Evolutionary conservation across 208 protist species (phyloP).

Genomic region (Acanthamoeba sp.): DNA sequence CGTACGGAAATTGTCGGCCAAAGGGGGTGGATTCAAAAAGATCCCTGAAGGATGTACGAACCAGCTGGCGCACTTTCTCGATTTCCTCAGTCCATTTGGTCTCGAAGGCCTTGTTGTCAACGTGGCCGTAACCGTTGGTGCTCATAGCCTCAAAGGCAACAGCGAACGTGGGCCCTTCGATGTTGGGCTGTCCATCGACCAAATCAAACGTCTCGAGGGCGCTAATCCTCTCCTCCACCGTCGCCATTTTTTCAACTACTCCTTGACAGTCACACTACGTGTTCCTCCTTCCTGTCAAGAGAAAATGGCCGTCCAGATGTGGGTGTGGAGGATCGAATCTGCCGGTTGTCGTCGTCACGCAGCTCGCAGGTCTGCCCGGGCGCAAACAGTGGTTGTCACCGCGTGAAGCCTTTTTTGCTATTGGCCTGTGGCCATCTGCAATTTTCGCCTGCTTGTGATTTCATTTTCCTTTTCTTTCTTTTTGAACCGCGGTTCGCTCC

Average conservation of each 20-base stretch:
- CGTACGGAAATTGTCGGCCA: no score
- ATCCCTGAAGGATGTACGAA: no score
- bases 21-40: no score
- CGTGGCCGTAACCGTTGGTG: neutral
- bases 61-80: constrained; percentile 62
- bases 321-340: no score
- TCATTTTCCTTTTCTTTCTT: no score
- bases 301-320: neutral
- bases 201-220: constrained; percentile 70
- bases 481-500: no score
- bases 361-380: no score
- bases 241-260: constrained; percentile 53
- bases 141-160: constrained; percentile 56
- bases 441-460: no score
- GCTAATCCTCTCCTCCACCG: constrained; percentile 60
- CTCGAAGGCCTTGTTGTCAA: constrained; percentile 66
- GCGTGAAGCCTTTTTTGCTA: no score
- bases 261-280: neutral
- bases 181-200: constrained; percentile 67
- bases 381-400: no score
- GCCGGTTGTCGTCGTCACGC: no score
- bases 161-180: constrained; percentile 42
- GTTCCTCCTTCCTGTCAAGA: neutral
- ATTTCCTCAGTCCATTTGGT: constrained; percentile 75
- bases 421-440: no score